Conservation (phyloP, 106 monocot species). For the Iris macrosiphon region DNA sequence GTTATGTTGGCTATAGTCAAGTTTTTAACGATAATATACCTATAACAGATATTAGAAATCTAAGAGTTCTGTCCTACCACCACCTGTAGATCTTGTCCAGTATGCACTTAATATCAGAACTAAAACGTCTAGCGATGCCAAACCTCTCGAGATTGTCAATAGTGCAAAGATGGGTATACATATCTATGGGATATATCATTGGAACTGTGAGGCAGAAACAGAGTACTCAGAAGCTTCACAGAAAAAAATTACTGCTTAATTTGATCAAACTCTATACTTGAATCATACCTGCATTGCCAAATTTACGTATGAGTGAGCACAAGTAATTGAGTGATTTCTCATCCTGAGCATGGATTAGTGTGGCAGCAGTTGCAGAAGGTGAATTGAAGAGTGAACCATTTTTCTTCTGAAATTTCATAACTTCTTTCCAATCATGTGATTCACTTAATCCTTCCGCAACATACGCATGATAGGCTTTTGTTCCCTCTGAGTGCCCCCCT, state of each 20-base stretch:
- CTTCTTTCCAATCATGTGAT: conserved; percentile 38
- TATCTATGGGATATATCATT: conserved; percentile 46
- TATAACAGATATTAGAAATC: background rate
- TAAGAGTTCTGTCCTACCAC: too few species aligned
- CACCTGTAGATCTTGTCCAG: conserved; percentile 77
- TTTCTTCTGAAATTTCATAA: conserved; percentile 71
- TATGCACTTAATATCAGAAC: conserved; percentile 44
- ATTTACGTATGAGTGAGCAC: conserved; percentile 28
- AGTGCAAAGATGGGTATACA: conserved; percentile 40
- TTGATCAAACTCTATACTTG: too few species aligned
- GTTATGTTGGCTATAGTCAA: conserved; percentile 19
- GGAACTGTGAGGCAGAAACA: conserved; percentile 51
- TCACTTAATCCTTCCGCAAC: conserved; percentile 69
- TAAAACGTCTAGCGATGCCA: conserved; percentile 60
- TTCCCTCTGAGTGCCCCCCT: conserved; percentile 29
- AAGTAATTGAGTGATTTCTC: conserved; percentile 58
- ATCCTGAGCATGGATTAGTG: conserved; percentile 33
- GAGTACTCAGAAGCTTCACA: background rate
- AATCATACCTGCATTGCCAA: conserved; percentile 84
- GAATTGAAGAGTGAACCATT: conserved; percentile 93
- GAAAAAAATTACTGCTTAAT: background rate
- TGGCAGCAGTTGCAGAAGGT: conserved; percentile 81
- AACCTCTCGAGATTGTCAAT: conserved; percentile 65
- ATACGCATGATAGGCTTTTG: conserved; percentile 65
- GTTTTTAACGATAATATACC: background rate